Percentiles rank a stretch among this genome's conserved stretches.
Evolutionary conservation across 768 basidiomycete genomes (phyloP).

Genomic region (Mycena albidolilacea): DNA sequence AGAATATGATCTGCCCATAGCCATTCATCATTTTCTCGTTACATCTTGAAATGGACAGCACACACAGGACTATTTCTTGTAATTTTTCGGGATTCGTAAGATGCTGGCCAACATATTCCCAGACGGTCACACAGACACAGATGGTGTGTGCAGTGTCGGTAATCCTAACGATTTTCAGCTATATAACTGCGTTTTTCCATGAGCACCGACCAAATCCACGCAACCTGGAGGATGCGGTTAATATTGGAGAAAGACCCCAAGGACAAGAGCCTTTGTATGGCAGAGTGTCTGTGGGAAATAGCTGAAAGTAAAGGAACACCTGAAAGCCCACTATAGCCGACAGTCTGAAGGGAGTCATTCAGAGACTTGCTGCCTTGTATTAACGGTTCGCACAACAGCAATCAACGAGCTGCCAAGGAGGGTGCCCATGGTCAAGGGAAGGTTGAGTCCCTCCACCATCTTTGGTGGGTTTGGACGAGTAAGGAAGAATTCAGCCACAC

Average conservation of each 20-base stretch:
- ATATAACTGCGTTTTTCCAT: not conserved
- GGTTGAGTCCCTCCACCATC: too few species aligned
- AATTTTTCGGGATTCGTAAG: slow-evolving; percentile 42
- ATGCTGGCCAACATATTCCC: slow-evolving; percentile 54
- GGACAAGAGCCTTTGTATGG: not conserved
- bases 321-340: too few species aligned
- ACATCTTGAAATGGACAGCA: not conserved
- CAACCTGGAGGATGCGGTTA: not conserved
- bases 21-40: not conserved
- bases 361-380: too few species aligned
- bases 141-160: slow-evolving; percentile 56
- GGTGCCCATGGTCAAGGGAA: too few species aligned
- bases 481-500: too few species aligned
- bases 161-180: slow-evolving; percentile 43
- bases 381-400: too few species aligned
- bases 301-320: too few species aligned
- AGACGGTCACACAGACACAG: slow-evolving; percentile 55
- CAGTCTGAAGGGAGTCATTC: too few species aligned
- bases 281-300: too few species aligned
- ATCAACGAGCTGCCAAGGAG: too few species aligned
- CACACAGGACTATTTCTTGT: not conserved
- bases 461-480: too few species aligned
- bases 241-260: not conserved
- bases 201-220: slow-evolving; percentile 24
- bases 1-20: not conserved